Conservation (phyloP, 2,329 filamentous ascomycete genomes). For the Zymoseptoria passerinii region DNA sequence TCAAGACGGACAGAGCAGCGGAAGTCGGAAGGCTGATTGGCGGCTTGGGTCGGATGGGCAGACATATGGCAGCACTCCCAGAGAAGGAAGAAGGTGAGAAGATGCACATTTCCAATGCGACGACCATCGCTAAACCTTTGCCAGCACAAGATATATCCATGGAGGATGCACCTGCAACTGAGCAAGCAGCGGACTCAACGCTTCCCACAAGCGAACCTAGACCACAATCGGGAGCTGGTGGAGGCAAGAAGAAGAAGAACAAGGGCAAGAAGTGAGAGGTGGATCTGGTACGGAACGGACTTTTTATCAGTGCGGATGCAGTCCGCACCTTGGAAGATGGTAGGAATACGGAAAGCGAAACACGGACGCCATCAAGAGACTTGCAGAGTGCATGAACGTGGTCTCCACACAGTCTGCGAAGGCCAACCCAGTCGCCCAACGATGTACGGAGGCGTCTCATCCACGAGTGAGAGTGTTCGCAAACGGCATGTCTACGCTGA, state of each 20-base stretch:
- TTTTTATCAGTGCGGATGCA: not conserved
- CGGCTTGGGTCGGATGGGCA: slow-evolving; percentile 66
- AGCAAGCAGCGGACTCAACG: slow-evolving; percentile 15
- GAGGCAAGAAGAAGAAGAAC: slow-evolving; percentile 43
- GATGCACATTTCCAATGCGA: not conserved
- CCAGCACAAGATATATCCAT: slow-evolving; percentile 26
- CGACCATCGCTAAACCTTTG: slow-evolving; percentile 3
- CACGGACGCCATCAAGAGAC: not conserved
- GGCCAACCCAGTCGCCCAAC: not conserved
- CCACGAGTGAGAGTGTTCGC: not conserved
- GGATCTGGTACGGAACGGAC: not conserved
- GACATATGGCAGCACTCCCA: slow-evolving; percentile 47
- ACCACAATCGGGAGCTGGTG: slow-evolving; percentile 24
- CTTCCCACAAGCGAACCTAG: slow-evolving; percentile 12
- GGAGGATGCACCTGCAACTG: slow-evolving; percentile 23
- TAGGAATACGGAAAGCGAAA: not conserved
- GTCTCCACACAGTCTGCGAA: not conserved
- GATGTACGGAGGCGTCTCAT: not conserved
- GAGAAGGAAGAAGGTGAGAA: slow-evolving; percentile 33
- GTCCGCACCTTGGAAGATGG: not conserved
- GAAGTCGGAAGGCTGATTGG: slow-evolving; percentile 79
- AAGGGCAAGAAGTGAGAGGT: slow-evolving; percentile 36
- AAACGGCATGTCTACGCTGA: not conserved
- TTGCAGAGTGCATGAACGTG: not conserved
- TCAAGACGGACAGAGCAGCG: slow-evolving; percentile 80